Evolutionary conservation across 257 asterid genomes (phyloP).

Genomic region (Cruciata laevipes): DNA sequence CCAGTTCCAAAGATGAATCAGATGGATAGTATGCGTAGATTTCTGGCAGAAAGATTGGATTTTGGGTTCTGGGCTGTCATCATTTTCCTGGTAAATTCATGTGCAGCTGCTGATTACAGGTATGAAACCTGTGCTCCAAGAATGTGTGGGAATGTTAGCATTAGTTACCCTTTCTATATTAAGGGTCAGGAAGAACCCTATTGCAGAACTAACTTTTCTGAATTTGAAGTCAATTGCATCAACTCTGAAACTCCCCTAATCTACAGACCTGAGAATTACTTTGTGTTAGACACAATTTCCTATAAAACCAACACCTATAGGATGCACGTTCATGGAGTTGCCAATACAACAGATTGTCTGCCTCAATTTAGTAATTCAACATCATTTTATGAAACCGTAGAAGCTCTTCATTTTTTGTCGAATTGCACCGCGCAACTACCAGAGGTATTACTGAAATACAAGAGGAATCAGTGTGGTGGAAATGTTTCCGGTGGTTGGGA

Average conservation of each 20-base stretch:
- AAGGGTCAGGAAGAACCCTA: constrained; percentile 28
- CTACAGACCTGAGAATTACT: constrained; percentile 20
- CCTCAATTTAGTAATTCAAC: constrained; percentile 31
- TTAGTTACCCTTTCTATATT: constrained; percentile 55
- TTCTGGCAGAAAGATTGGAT: constrained; percentile 6
- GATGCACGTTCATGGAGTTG: constrained; percentile 25
- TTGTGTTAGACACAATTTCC: constrained; percentile 28
- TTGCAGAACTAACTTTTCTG: no score
- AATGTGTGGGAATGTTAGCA: constrained; percentile 26
- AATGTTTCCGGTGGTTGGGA: not conserved
- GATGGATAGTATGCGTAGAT: not conserved
- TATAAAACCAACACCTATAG: constrained; percentile 19
- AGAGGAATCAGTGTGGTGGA: constrained; percentile 1
- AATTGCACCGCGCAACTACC: constrained; percentile 20
- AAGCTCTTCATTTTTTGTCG: constrained; percentile 31
- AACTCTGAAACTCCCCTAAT: constrained; percentile 27
- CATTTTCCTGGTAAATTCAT: constrained; percentile 23
- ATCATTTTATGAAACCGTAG: constrained; percentile 6
- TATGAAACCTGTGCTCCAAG: constrained; percentile 38
- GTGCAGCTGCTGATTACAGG: constrained; percentile 16
- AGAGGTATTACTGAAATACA: constrained; percentile 13
- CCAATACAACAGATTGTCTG: constrained; percentile 13
- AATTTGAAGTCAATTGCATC: constrained; percentile 38
- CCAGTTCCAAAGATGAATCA: constrained; percentile 24
- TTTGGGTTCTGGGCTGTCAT: constrained; percentile 26